Evolutionary conservation across 805 yeast genomes (phyloP).

Genomic region (Debaryomyces maramus): DNA sequence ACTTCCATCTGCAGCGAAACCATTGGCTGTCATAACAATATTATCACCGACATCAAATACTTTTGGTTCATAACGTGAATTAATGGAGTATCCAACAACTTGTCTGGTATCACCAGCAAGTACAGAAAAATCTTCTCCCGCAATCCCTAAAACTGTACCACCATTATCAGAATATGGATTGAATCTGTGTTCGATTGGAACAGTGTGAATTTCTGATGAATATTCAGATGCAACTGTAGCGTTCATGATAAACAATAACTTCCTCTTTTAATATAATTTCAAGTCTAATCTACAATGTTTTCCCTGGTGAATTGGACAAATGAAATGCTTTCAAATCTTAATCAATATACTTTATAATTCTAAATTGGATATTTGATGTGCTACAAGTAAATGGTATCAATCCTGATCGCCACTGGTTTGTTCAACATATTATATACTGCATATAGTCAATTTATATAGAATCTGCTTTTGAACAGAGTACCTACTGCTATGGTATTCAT

Average conservation of each 20-base stretch:
- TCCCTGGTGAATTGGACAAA: background rate
- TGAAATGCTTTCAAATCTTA: background rate
- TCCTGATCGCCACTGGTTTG: constrained; percentile 1
- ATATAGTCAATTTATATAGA: too few species aligned
- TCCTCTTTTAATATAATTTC: background rate
- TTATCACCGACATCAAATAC: constrained; percentile 87
- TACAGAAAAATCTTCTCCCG: constrained; percentile 96
- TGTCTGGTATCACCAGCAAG: constrained; percentile 99
- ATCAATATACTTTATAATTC: background rate
- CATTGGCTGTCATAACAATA: constrained; percentile 86
- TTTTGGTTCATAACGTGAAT: constrained; percentile 89
- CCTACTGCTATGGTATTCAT: too few species aligned
- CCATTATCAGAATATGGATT: constrained; percentile 95
- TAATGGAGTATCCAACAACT: constrained; percentile 89
- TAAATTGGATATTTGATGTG: too few species aligned
- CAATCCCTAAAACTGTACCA: constrained; percentile 95
- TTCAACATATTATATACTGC: background rate
- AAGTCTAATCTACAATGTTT: background rate
- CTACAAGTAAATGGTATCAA: too few species aligned
- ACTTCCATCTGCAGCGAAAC: constrained; percentile 93
- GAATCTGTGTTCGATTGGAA: constrained; percentile 87
- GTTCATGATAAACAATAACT: constrained; percentile 17
- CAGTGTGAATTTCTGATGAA: constrained; percentile 48
- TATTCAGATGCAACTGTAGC: constrained; percentile 66
- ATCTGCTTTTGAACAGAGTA: too few species aligned